phyloP scores from a whole-genome alignment of 2,329 filamentous ascomycete genomes.

The Aspergillus sergii region DNA sequence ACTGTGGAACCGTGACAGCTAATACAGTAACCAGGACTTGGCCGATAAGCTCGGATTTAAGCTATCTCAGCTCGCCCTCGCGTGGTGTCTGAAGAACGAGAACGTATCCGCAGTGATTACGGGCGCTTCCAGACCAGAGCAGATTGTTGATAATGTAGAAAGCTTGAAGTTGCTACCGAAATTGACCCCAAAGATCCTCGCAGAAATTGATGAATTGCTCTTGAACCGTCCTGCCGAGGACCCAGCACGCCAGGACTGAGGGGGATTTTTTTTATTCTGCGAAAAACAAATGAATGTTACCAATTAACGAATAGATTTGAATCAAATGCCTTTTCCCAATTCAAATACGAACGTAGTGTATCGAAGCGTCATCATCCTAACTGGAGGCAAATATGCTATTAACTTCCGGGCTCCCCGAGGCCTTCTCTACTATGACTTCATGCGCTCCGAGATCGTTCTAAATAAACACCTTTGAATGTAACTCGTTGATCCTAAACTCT shows the following conservation, averaged over 20 bases:
- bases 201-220: constrained; percentile 47
- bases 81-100: constrained; percentile 62
- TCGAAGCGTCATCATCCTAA: background rate
- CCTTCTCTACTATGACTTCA: background rate
- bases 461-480: background rate
- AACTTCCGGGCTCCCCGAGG: background rate
- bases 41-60: constrained; percentile 51
- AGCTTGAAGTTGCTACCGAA: constrained; percentile 49
- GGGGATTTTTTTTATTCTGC: no score
- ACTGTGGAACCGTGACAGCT: background rate
- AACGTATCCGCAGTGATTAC: constrained; percentile 52
- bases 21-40: constrained; percentile 15
- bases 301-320: no score
- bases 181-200: constrained; percentile 48
- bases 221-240: constrained; percentile 32
- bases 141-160: constrained; percentile 49
- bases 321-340: no score
- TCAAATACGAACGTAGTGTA: background rate
- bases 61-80: constrained; percentile 59
- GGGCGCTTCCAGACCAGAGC: constrained; percentile 48
- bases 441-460: background rate
- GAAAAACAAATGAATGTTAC: no score
- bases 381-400: background rate
- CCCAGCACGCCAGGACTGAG: constrained; percentile 23
- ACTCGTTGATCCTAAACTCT: background rate